A percentile compares a stretch with the other conserved stretches of the same genome.
Evolutionary conservation across 2,329 filamentous ascomycete genomes (phyloP).

Genomic region (Diplocarpon rosae): DNA sequence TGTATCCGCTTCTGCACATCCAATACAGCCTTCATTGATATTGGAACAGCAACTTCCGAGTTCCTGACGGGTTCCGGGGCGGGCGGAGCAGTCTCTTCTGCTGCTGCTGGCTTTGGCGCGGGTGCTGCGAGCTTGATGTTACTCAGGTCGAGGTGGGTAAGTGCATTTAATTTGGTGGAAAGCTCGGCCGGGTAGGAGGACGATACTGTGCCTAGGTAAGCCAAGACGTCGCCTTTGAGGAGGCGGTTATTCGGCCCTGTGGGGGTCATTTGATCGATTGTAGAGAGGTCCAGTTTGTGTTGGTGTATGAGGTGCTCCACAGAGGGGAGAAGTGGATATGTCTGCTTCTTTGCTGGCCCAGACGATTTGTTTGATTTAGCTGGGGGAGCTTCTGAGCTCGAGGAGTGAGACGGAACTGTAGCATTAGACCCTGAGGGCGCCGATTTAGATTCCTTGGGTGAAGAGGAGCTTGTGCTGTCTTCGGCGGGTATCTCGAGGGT

Average conservation of each 20-base stretch:
- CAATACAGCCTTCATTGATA: slow-evolving; percentile 70
- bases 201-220: slow-evolving; percentile 71
- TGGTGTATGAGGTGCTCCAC: slow-evolving; percentile 72
- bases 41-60: slow-evolving; percentile 56
- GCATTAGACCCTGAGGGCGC: slow-evolving; percentile 15
- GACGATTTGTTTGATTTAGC: slow-evolving; percentile 28
- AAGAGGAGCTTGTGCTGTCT: slow-evolving; percentile 31
- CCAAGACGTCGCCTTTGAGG: slow-evolving; percentile 90
- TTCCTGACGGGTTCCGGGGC: slow-evolving; percentile 34
- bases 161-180: slow-evolving; percentile 60
- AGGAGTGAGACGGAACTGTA: slow-evolving; percentile 9
- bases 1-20: slow-evolving; percentile 74
- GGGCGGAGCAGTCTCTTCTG: slow-evolving; percentile 28
- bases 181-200: slow-evolving; percentile 60
- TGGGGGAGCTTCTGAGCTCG: slow-evolving; percentile 9
- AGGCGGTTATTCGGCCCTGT: slow-evolving; percentile 81
- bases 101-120: slow-evolving; percentile 28
- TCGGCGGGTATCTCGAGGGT: slow-evolving; percentile 66
- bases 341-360: slow-evolving; percentile 49
- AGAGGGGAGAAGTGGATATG: slow-evolving; percentile 69
- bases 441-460: slow-evolving; percentile 23
- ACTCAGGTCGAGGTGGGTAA: slow-evolving; percentile 79
- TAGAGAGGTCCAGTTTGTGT: slow-evolving; percentile 64
- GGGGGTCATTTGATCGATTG: slow-evolving; percentile 70
- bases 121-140: slow-evolving; percentile 73